Percentiles rank a stretch among this genome's conserved stretches.
Evolutionary conservation across 83 land plant species (phyloP).

Genomic region (Picea abies): DNA sequence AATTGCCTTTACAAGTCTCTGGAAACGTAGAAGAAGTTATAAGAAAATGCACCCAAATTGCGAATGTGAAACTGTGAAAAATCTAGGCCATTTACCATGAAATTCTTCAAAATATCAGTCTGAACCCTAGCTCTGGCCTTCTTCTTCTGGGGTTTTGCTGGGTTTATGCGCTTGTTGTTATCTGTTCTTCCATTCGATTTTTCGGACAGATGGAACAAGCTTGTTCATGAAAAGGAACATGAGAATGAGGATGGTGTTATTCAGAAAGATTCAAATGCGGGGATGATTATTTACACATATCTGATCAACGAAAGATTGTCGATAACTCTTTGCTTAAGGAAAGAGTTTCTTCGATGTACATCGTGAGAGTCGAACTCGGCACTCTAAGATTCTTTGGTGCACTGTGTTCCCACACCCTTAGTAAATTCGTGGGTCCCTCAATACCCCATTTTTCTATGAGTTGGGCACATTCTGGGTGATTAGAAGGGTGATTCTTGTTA

Average conservation of each 20-base stretch:
- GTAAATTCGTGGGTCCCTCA: no score
- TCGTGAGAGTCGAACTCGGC: no score
- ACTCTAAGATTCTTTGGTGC: no score
- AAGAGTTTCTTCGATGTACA: no score
- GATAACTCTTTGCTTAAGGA: no score
- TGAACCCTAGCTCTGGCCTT: slow-evolving; percentile 31
- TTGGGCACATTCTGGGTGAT: no score
- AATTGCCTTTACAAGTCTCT: background rate
- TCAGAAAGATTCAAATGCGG: background rate
- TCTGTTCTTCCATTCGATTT: slow-evolving; percentile 39
- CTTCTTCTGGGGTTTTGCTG: background rate
- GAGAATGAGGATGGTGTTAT: background rate
- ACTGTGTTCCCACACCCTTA: no score
- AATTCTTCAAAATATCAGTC: background rate
- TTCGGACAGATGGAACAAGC: slow-evolving; percentile 32
- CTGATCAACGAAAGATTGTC: no score
- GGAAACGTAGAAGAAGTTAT: background rate
- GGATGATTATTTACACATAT: slow-evolving; percentile 19
- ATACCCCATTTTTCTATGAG: no score
- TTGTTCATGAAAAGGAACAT: slow-evolving; percentile 31
- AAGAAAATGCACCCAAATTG: background rate
- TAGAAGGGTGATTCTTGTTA: no score
- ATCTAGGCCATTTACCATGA: background rate
- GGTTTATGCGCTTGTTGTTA: slow-evolving; percentile 18
- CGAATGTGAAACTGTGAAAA: background rate